Evolutionary conservation across 768 basidiomycete species (phyloP).

Genomic region (Agrocybe chaxingu): DNA sequence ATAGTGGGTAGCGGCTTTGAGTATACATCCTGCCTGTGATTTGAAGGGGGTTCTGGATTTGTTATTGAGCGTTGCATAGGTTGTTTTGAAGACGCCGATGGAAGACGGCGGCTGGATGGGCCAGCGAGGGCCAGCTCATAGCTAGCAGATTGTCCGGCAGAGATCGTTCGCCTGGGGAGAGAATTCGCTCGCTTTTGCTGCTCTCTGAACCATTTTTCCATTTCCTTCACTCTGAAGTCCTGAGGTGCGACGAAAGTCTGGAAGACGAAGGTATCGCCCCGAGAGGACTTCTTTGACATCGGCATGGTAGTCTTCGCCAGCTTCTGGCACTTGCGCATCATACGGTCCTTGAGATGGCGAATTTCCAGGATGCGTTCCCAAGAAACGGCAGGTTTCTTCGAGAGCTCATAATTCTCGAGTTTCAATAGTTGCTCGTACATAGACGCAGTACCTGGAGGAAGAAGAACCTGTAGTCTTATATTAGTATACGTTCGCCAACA

Average conservation of each 20-base stretch:
- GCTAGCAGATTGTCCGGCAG: constrained; percentile 10
- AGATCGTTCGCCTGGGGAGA: constrained; percentile 23
- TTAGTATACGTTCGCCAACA: background rate
- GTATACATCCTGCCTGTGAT: constrained; percentile 11
- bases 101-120: constrained; percentile 12
- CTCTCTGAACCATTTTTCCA: constrained; percentile 73
- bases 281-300: constrained; percentile 32
- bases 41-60: constrained; percentile 17
- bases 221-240: constrained; percentile 74
- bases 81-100: constrained; percentile 14
- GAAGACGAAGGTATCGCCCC: constrained; percentile 45
- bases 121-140: constrained; percentile 13
- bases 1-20: constrained; percentile 19
- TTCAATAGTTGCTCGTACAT: constrained; percentile 67
- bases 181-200: constrained; percentile 42
- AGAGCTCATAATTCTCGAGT: constrained; percentile 58
- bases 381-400: constrained; percentile 49
- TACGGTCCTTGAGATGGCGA: constrained; percentile 75
- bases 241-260: constrained; percentile 65
- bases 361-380: constrained; percentile 74
- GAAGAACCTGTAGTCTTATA: constrained; percentile 45
- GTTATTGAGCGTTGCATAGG: constrained; percentile 22
- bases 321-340: constrained; percentile 77
- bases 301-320: constrained; percentile 43
- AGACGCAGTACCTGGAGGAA: constrained; percentile 64